Evolutionary conservation across 164 flowering plant species (phyloP).

Genomic region (grape (Vitis vinifera)): DNA sequence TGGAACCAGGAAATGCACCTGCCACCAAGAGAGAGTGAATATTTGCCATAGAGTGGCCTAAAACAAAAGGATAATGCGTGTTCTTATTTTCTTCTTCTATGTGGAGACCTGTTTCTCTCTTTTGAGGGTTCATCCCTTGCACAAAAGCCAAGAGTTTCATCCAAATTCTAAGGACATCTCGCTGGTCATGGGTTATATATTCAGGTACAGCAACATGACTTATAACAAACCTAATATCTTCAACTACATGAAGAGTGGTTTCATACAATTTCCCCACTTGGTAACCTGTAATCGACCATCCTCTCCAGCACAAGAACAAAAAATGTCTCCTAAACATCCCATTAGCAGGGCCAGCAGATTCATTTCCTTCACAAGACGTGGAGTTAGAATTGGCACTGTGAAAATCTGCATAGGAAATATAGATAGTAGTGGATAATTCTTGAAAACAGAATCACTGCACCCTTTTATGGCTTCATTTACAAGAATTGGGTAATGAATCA

Average conservation of each 20-base stretch:
- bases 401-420: too few species aligned
- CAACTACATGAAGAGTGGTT: too few species aligned
- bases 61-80: slow-evolving; percentile 53
- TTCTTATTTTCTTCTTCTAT: slow-evolving; percentile 83
- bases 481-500: slow-evolving; percentile 65
- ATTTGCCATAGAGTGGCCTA: slow-evolving; percentile 58
- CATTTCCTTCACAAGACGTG: slow-evolving; percentile 59
- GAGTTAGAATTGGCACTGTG: too few species aligned
- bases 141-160: slow-evolving; percentile 5
- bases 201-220: too few species aligned
- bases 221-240: too few species aligned
- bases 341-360: slow-evolving; percentile 62
- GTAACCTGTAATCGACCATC: too few species aligned
- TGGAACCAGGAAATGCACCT: slow-evolving; percentile 33
- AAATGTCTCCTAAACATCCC: slow-evolving; percentile 72
- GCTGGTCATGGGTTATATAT: too few species aligned
- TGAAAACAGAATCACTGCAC: slow-evolving; percentile 11
- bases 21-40: slow-evolving; percentile 62
- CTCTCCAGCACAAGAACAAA: slow-evolving; percentile 18
- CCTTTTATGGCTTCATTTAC: slow-evolving; percentile 50
- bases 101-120: slow-evolving; percentile 73
- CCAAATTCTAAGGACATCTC: too few species aligned
- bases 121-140: slow-evolving; percentile 90
- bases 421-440: slow-evolving; percentile 44
- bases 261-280: too few species aligned